Base-by-base conservation (phyloP, 495 filamentous ascomycete species). In the Lasiosphaeria hispida region DNA sequence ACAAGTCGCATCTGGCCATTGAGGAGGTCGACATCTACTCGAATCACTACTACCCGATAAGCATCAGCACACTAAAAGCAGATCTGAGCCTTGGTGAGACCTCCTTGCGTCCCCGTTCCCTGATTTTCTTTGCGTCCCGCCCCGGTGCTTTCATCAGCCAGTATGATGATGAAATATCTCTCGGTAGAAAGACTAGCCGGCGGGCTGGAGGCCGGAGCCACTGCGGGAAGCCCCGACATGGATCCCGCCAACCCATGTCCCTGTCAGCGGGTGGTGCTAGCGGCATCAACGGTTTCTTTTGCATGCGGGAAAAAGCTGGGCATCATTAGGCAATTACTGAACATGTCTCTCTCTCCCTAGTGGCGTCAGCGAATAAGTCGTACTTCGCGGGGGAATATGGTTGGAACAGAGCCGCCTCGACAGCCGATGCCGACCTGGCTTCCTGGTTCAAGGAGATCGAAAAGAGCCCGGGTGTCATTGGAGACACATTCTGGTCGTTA, bases 361-460 rank as follows among this genome's bases (percentile, higher is more conserved):
- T 68, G 18, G 56, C 51, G 37, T 59, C 60, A 0, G 76, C 63
- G 36, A 67, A 77, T 39, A 76, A 76, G 44, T 69, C 75, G 7
- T 82, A 82, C 56, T 71, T 78, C 33, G 75, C 72, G 1, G 80
- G 77, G 10, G 81, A 84, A 55, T 81, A 82, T 57, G 79, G 75
- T 55, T 84, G 81, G 80, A 70, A 73, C 7, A 72, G 72, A 40
- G 45, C 53, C 5, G 8, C 50, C 14, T 50, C 57, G 11, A 55
- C 62, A 9, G 45, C 57, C 11, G 66, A 65, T 38, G 70, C 65
- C 10, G 65, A 75, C 33, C 65, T 82, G 17, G 63, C 69, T 19
- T 63, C 71, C 1, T 82, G 77, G 63, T 80, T 73, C 57, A 63
- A 70, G 40, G 63, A 72, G 44, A 70, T 83, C 51, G 74, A 81